phyloP scores from a whole-genome alignment of 1,139 yeast genomes.

The Debaryomyces coudertii region DNA sequence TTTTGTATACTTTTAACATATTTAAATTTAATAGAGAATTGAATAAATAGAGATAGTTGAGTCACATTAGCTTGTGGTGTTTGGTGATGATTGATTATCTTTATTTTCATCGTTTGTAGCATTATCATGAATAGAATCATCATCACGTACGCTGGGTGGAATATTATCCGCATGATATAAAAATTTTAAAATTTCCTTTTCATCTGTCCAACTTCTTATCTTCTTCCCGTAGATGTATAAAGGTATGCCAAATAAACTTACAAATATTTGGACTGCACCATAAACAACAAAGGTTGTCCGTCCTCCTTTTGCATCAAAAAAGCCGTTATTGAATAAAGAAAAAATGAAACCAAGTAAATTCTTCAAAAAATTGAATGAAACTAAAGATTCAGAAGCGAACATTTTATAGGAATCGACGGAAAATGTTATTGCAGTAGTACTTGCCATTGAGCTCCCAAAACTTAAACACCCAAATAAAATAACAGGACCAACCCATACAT shows the following conservation, averaged over 20 bases:
- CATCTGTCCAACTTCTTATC: constrained; percentile 54
- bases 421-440: constrained; percentile 64
- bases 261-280: constrained; percentile 53
- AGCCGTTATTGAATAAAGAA: constrained; percentile 57
- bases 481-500: constrained; percentile 63
- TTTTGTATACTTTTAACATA: neutral
- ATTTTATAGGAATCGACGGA: constrained; percentile 61
- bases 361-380: constrained; percentile 56
- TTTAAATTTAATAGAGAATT: neutral
- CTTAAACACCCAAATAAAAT: constrained; percentile 58
- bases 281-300: constrained; percentile 53
- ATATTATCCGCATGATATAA: constrained; percentile 34
- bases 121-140: constrained; percentile 11
- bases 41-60: neutral
- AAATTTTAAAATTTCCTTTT: constrained; percentile 36
- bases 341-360: constrained; percentile 60
- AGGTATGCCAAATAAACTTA: constrained; percentile 55
- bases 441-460: constrained; percentile 63
- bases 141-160: constrained; percentile 9
- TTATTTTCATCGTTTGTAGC: constrained; percentile 6
- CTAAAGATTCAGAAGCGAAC: constrained; percentile 64
- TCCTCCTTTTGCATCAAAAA: constrained; percentile 46
- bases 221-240: constrained; percentile 59
- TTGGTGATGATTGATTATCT: constrained; percentile 7
- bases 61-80: constrained; percentile 5